Base-by-base conservation (phyloP, 176 grass and related monocot genomes). In the Paspalum notatum region DNA sequence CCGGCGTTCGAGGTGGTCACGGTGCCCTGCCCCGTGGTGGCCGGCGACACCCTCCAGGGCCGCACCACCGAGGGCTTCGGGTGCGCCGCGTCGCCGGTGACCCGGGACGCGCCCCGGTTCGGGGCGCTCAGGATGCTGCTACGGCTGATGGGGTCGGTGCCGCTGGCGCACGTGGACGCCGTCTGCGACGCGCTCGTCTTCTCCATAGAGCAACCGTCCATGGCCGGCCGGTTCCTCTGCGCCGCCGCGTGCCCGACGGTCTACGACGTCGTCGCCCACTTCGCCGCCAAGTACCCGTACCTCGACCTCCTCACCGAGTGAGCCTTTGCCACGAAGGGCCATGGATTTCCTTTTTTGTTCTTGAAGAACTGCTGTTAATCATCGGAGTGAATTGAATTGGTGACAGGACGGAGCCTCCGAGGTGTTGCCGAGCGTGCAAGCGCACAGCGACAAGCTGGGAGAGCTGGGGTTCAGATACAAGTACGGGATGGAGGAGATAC, bases 131-230 rank as follows among this genome's bases (percentile, higher is more conserved):
- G 84, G 52, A 45, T 76, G 68, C 15, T 90, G 17, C 85, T 90
- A 58, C 60, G 25, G 46, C 49, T 92, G 52, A 5, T 86, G 15
- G 79, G 82, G 10, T 96, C 87, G 8, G 45, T 92, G 81, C 85
- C 90, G 1, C 18, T 96, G 44, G 69, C 81, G 38, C 90, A 92
- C 68, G 68, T 92, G 12, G 87, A 88, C 9, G 90, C 92, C 37
- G 93, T 90, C 51, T 90, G 90, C 16, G 60, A 92, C 32, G 87
- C 90, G 8, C 90, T 86, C 53, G 59, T 87, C 11, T 92, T 92
- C 68, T 92, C 82, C 81, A 87, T 87, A 66, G 87, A 94, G 62
- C 62, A 8, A 42, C 62, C 68, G 0, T 50, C 73, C 55, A n/a
- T 94, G 41, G 12, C 81, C 9, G 89, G 89, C 8, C 43, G 92